Evolutionary conservation across 805 yeast species (phyloP).

Genomic region (Tetrapisispora phaffii): DNA sequence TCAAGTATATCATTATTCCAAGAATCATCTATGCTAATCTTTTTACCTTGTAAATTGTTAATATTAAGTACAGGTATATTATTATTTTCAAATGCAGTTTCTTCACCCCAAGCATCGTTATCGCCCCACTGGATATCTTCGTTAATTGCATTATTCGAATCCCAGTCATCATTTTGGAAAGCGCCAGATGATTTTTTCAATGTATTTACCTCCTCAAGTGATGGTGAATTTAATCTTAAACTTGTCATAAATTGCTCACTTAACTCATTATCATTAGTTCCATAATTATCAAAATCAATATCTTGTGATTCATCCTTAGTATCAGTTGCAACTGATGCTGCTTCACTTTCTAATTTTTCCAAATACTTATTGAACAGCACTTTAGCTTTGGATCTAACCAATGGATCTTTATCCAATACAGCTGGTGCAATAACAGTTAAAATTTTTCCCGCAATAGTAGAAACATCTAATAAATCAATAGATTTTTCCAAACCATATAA

Average conservation of each 20-base stretch:
- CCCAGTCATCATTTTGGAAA: conserved; percentile 25
- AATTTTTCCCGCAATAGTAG: conserved; percentile 68
- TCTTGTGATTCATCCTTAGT: conserved; percentile 8
- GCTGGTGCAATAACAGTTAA: conserved; percentile 80
- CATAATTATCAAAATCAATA: conserved; percentile 17
- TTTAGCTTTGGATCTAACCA: conserved; percentile 66
- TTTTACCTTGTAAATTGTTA: conserved; percentile 2
- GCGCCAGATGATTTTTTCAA: background rate
- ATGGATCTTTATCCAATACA: conserved; percentile 59
- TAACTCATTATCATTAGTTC: conserved; percentile 10
- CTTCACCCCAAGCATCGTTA: background rate
- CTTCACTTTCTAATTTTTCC: conserved; percentile 41
- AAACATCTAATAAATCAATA: conserved; percentile 57
- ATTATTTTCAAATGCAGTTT: background rate
- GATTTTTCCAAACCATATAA: conserved; percentile 61
- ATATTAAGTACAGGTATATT: background rate
- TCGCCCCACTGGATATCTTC: background rate
- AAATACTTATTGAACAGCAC: conserved; percentile 55
- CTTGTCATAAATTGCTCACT: conserved; percentile 17
- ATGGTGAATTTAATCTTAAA: conserved; percentile 5
- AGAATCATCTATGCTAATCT: conserved; percentile 11
- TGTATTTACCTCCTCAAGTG: conserved; percentile 5
- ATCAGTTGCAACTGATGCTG: conserved; percentile 18
- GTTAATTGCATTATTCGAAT: conserved; percentile 5
- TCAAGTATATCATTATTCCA: conserved; percentile 17